Evolutionary conservation across 768 basidiomycete species (phyloP).

Genomic region (Dentipellis fragilis): DNA sequence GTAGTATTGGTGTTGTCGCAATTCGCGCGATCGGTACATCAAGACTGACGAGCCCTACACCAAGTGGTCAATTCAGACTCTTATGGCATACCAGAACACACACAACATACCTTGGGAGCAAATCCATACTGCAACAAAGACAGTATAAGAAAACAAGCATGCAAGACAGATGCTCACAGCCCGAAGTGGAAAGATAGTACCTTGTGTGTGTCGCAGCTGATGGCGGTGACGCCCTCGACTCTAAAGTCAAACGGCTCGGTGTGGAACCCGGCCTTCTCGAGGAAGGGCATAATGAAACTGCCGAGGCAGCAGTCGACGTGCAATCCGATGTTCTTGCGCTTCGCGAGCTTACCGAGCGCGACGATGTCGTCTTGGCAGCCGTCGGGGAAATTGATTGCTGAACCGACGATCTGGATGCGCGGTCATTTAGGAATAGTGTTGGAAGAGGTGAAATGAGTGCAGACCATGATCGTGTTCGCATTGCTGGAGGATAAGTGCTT

Average conservation of each 20-base stretch:
- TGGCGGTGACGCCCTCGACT: constrained; percentile 84
- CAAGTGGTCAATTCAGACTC: not conserved
- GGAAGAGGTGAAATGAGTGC: constrained; percentile 4
- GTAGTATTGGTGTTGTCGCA: constrained; percentile 81
- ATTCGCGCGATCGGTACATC: constrained; percentile 78
- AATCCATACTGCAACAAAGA: constrained; percentile 65
- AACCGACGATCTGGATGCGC: constrained; percentile 64
- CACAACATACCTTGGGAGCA: constrained; percentile 65
- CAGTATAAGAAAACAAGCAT: not conserved
- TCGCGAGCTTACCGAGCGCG: constrained; percentile 65
- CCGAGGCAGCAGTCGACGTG: constrained; percentile 96
- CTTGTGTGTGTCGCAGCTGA: constrained; percentile 96
- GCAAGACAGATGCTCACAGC: constrained; percentile 6
- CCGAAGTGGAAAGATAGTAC: constrained; percentile 24
- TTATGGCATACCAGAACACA: not conserved
- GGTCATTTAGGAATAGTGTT: not conserved
- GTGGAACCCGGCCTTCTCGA: constrained; percentile 68
- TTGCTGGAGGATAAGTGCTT: constrained; percentile 40
- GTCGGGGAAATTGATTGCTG: constrained; percentile 78
- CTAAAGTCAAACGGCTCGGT: constrained; percentile 81
- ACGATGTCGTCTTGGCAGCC: constrained; percentile 83
- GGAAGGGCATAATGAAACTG: constrained; percentile 88
- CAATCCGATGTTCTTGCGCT: constrained; percentile 66
- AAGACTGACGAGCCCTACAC: constrained; percentile 81
- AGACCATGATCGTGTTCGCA: constrained; percentile 78